These are phyloP conservation scores for Aspergillus fructus DNA, from an alignment of 2,329 filamentous ascomycete species.

Conservation along the genomic window DNA sequence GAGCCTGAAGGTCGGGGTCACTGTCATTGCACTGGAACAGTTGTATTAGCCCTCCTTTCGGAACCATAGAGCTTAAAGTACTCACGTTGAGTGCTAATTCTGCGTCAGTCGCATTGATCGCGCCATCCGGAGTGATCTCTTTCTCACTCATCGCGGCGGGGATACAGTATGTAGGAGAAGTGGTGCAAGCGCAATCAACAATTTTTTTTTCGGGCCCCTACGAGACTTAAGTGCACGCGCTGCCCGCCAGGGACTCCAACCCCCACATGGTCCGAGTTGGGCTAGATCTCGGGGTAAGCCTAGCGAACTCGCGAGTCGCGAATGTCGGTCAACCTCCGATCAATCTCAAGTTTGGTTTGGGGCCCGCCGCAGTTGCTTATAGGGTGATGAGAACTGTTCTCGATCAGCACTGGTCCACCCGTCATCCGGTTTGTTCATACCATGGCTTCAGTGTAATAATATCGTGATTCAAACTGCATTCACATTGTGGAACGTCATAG, in stretches of 20 bases:
- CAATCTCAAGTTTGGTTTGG: not conserved
- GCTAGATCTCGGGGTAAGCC: constrained; percentile 4
- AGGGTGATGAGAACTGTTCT: not conserved
- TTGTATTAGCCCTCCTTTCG: not conserved
- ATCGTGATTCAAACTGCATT: not conserved
- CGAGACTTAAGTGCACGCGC: not conserved
- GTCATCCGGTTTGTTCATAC: not conserved
- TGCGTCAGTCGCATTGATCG: constrained; percentile 18
- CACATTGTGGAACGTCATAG: not conserved
- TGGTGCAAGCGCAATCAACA: not conserved
- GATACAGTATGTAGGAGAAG: not conserved
- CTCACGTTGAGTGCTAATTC: constrained; percentile 11
- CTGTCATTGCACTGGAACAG: constrained; percentile 8
- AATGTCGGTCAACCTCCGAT: constrained; percentile 17
- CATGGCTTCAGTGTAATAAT: not conserved
- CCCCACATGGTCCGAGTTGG: constrained; percentile 11
- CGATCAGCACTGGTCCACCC: not conserved
- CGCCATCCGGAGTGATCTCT: constrained; percentile 17
- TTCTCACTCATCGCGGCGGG: constrained; percentile 18
- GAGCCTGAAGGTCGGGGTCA: constrained; percentile 13
- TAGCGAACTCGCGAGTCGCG: not conserved
- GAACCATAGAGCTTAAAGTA: not conserved
- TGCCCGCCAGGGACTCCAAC: not conserved
- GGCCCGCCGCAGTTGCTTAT: not conserved
- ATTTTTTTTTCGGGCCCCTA: constrained; percentile 1